A percentile compares a stretch with the other conserved stretches of the same genome.
Conservation (phyloP, 495 filamentous ascomycete species). For the Penicillium longicatenatum region DNA sequence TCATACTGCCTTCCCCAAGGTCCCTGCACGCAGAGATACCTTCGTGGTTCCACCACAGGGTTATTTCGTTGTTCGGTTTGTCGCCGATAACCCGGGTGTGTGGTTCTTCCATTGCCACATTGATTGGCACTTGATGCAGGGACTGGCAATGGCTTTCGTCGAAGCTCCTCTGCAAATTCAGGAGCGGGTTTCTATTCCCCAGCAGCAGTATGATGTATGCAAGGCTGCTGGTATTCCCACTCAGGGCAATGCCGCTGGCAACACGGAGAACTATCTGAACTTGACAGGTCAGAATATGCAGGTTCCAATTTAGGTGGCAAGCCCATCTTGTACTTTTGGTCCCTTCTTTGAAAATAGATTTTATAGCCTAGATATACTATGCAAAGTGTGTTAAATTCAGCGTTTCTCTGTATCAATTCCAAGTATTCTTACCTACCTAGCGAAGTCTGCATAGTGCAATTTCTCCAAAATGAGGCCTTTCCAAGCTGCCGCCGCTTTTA, state of each 20-base stretch:
- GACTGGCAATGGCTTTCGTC: constrained; percentile 43
- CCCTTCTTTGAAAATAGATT: background rate
- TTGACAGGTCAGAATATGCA: constrained; percentile 60
- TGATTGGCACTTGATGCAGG: constrained; percentile 61
- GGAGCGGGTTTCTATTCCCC: constrained; percentile 58
- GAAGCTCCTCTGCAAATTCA: constrained; percentile 67
- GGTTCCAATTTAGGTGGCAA: constrained; percentile 28
- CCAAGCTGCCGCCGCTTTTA: too few relatives aligned
- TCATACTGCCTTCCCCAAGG: background rate
- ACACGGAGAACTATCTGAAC: constrained; percentile 62
- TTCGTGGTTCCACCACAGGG: background rate
- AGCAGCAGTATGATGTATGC: constrained; percentile 64
- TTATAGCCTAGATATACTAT: too few relatives aligned
- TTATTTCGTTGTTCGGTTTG: constrained; percentile 3
- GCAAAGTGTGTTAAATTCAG: too few relatives aligned
- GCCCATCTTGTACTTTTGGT: background rate
- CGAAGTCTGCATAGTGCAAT: too few relatives aligned
- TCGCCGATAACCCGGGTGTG: constrained; percentile 60
- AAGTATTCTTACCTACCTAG: too few relatives aligned
- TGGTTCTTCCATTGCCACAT: constrained; percentile 67
- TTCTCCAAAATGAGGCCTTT: too few relatives aligned
- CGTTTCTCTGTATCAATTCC: too few relatives aligned
- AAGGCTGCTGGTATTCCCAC: constrained; percentile 41
- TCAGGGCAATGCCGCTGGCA: constrained; percentile 76
- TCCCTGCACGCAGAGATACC: constrained; percentile 4